Percentiles rank a stretch among this genome's conserved stretches.
These are phyloP conservation scores for Lentinula sp. DNA, from an alignment of 768 basidiomycete species.

Conservation along the genomic window DNA sequence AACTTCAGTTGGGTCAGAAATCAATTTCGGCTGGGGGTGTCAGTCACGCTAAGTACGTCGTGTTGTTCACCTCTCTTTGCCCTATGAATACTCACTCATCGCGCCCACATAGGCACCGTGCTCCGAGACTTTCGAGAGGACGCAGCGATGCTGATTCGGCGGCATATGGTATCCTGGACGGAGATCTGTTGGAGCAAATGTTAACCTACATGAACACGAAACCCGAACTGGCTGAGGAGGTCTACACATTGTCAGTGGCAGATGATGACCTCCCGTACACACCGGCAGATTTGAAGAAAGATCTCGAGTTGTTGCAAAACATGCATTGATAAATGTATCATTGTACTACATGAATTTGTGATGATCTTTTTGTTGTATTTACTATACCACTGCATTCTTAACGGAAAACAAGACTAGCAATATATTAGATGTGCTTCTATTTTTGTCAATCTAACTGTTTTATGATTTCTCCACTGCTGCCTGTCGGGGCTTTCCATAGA, in stretches of 20 bases:
- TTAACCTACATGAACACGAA: constrained; percentile 32
- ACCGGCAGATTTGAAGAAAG: constrained; percentile 30
- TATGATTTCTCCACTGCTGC: too few species aligned
- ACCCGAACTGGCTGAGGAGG: not conserved
- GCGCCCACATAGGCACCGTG: constrained; percentile 51
- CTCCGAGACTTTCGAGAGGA: constrained; percentile 54
- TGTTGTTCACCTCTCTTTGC: not conserved
- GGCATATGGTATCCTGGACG: constrained; percentile 80
- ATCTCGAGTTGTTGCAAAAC: constrained; percentile 37
- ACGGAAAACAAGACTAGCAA: too few species aligned
- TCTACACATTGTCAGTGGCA: not conserved
- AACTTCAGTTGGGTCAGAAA: constrained; percentile 59
- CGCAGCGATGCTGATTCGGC: constrained; percentile 50
- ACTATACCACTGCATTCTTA: not conserved
- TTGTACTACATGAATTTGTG: constrained; percentile 8
- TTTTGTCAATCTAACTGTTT: too few species aligned
- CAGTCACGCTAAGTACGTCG: constrained; percentile 54
- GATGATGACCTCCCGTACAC: constrained; percentile 31
- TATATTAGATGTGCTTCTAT: too few species aligned
- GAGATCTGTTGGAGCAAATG: constrained; percentile 67
- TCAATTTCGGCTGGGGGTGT: constrained; percentile 42
- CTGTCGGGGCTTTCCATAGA: not conserved
- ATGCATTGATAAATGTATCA: constrained; percentile 27
- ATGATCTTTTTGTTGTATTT: not conserved
- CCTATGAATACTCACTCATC: not conserved